Conservation (phyloP, 2,329 filamentous ascomycete genomes). For the Aspergillus quadricinctus region DNA sequence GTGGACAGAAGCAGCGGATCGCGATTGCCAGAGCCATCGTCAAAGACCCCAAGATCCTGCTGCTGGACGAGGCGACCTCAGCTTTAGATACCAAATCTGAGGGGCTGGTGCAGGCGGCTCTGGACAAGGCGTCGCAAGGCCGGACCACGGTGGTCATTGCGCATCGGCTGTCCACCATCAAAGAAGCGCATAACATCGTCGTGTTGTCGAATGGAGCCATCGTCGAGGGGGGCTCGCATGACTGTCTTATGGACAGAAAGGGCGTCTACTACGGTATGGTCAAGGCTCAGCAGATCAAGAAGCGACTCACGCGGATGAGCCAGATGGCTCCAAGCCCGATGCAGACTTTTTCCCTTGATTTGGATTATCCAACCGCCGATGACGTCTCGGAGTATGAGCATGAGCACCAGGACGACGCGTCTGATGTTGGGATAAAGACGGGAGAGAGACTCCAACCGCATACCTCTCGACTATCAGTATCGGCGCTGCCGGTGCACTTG, state of each 20-base stretch:
- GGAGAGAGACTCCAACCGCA: background rate
- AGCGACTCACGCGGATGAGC: background rate
- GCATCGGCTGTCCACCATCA: constrained; percentile 81
- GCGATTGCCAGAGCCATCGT: constrained; percentile 80
- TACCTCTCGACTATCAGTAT: background rate
- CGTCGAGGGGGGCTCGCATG: constrained; percentile 79
- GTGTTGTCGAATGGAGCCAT: constrained; percentile 79
- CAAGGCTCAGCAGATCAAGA: background rate
- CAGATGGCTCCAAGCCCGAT: background rate
- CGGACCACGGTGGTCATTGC: constrained; percentile 89
- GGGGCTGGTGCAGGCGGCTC: constrained; percentile 80
- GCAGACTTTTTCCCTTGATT: background rate
- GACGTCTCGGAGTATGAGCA: background rate
- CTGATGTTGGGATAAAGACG: background rate
- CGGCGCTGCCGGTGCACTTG: background rate
- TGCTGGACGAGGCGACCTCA: constrained; percentile 87
- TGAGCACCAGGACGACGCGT: background rate
- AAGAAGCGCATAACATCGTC: constrained; percentile 82
- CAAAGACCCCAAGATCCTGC: constrained; percentile 77
- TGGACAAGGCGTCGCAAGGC: constrained; percentile 77
- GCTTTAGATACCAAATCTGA: constrained; percentile 88
- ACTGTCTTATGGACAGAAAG: constrained; percentile 61
- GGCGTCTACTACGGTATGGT: constrained; percentile 76
- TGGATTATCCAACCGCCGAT: background rate
- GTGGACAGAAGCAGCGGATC: background rate